Conservation (phyloP, 2,329 filamentous ascomycete species). For the Penicillium sp. region DNA sequence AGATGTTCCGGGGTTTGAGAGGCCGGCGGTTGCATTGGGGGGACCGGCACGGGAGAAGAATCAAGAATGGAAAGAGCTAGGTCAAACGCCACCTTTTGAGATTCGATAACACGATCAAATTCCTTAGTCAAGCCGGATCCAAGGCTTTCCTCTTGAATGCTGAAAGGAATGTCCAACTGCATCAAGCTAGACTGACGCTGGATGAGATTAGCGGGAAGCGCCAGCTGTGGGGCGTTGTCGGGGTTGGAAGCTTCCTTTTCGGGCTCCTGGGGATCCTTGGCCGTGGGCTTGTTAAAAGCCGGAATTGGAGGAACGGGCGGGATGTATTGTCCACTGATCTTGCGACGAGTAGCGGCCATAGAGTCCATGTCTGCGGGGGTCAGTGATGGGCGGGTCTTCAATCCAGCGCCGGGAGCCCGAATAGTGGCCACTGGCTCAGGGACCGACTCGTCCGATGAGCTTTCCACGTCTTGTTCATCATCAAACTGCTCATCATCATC, state of each 20-base stretch:
- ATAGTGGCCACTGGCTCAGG: conserved; percentile 85
- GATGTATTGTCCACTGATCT: conserved; percentile 74
- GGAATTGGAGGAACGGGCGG: conserved; percentile 29
- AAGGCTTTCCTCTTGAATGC: conserved; percentile 64
- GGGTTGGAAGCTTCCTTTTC: conserved; percentile 2
- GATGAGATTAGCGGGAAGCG: conserved; percentile 30
- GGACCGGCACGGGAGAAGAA: conserved; percentile 11
- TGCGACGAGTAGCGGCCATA: conserved; percentile 82
- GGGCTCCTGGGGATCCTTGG: conserved; percentile 20
- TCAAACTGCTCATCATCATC: conserved; percentile 22
- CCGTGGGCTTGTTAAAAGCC: conserved; percentile 22
- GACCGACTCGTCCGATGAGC: conserved; percentile 57
- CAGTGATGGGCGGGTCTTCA: conserved; percentile 85
- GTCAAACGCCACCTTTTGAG: conserved; percentile 82
- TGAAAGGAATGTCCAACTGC: conserved; percentile 77
- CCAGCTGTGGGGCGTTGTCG: conserved; percentile 16
- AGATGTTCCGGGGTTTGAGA: conserved; percentile 23
- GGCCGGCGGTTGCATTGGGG: conserved; percentile 10
- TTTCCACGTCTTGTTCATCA: conserved; percentile 26
- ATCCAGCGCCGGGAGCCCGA: conserved; percentile 78
- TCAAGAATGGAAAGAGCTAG: conserved; percentile 43
- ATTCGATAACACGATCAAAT: conserved; percentile 91
- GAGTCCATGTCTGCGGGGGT: conserved; percentile 79
- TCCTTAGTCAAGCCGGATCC: conserved; percentile 86
- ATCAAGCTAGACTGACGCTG: conserved; percentile 72